Base-by-base conservation (phyloP, 495 filamentous ascomycete genomes). In the Darksidea phi region DNA sequence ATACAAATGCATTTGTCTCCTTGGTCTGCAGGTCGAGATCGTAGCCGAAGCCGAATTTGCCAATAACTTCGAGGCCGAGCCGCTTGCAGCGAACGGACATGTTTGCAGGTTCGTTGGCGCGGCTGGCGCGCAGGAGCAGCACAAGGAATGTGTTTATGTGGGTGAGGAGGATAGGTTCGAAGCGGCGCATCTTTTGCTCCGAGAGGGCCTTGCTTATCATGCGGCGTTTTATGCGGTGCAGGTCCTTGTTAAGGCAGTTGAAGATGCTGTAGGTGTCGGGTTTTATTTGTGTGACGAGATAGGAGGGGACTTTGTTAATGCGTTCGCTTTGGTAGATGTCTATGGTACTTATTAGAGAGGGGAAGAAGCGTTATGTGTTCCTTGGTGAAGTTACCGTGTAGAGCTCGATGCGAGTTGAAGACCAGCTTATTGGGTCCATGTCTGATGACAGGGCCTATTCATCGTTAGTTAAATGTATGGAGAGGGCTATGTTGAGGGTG, bases 291-390 rank as follows among this genome's bases (percentile, higher is more conserved):
- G 28, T 11, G 5, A 12, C 6, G 21, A 38, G 10, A 17, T 58
- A 58, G 6, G 24, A 15, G 1, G 17, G 43, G 5, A n/a, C 43
- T 41, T 58, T 58, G n/a, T 10, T 23, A 2, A 38, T 12, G 5
- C 26, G 43, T 6, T 41, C 6, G 37, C 37, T 58, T 20, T 37
- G 43, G 55, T 58, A 58, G 5, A 58, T 58, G 46, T 58, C 55
- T 41, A n/a, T n/a, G n/a, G n/a, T n/a, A n/a, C n/a, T n/a, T n/a
- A n/a, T n/a, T n/a, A n/a, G n/a, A n/a, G n/a, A n/a, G n/a, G n/a
- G n/a, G n/a, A n/a, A n/a, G n/a, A n/a, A n/a, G n/a, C n/a, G n/a
- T n/a, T n/a, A n/a, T n/a, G n/a, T n/a, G n/a, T n/a, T n/a, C n/a
- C n/a, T n/a, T n/a, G n/a, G n/a, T n/a, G n/a, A n/a, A n/a, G n/a